A percentile compares a stretch with the other conserved stretches of the same genome.
Evolutionary conservation across 352 stramenopile genomes (phyloP).

Genomic region (Phytophthora ohioensis): DNA sequence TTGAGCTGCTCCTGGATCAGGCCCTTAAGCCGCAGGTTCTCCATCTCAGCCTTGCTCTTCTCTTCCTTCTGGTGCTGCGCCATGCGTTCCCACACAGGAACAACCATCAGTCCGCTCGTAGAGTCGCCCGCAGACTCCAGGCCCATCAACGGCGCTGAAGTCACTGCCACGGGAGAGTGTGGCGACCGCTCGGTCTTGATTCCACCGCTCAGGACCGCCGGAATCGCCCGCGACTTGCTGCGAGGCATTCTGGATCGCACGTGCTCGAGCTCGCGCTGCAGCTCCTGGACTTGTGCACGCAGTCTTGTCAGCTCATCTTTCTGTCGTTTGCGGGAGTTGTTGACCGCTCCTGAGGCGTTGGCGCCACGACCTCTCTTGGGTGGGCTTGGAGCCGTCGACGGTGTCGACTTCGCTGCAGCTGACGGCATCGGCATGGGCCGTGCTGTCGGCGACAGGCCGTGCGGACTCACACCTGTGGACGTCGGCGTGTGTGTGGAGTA

Average conservation of each 20-base stretch:
- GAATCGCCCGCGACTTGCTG: constrained; percentile 14
- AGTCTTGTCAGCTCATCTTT: constrained; percentile 64
- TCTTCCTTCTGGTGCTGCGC: constrained; percentile 72
- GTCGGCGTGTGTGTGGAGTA: constrained; percentile 21
- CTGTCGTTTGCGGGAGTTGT: constrained; percentile 64
- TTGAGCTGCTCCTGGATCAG: constrained; percentile 66
- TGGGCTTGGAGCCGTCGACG: constrained; percentile 11
- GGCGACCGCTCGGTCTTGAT: constrained; percentile 22
- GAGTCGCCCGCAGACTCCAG: constrained; percentile 17
- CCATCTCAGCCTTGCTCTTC: constrained; percentile 74
- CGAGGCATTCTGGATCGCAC: constrained; percentile 39
- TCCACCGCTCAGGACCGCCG: not conserved
- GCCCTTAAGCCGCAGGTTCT: constrained; percentile 68
- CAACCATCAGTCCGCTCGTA: constrained; percentile 19
- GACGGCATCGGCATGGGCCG: constrained; percentile 13
- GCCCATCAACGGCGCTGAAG: constrained; percentile 26
- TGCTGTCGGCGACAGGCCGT: constrained; percentile 17
- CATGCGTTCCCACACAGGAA: constrained; percentile 70
- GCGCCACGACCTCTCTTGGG: constrained; percentile 25
- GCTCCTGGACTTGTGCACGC: constrained; percentile 64
- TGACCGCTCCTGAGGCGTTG: constrained; percentile 26
- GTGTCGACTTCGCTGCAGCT: not conserved
- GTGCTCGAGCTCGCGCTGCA: constrained; percentile 59
- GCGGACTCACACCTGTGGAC: constrained; percentile 17
- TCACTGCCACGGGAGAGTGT: constrained; percentile 27